Evolutionary conservation across 257 asterid genomes (phyloP).

Genomic region (Lantana camara): DNA sequence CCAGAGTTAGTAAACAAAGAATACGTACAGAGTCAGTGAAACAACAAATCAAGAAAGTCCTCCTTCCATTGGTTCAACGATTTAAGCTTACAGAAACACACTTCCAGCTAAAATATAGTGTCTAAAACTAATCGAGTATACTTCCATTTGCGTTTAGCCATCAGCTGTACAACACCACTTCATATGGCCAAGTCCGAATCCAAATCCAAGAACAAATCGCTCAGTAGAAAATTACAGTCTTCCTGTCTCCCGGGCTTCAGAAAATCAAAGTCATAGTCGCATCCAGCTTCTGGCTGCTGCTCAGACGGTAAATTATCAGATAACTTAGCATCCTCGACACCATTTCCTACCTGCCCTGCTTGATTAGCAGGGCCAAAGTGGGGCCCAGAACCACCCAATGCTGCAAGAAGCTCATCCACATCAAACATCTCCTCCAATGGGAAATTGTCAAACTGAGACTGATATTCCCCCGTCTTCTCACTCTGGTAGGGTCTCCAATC

Average conservation of each 20-base stretch:
- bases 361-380: slow-evolving; percentile 5
- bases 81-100: not conserved
- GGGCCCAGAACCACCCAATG: slow-evolving; percentile 27
- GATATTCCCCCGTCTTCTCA: not conserved
- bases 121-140: not conserved
- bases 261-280: slow-evolving; percentile 54
- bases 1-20: not conserved
- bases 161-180: not conserved
- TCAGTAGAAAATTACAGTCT: slow-evolving; percentile 41
- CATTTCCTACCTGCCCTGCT: not conserved
- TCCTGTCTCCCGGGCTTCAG: slow-evolving; percentile 62
- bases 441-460: slow-evolving; percentile 21
- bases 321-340: not conserved
- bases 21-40: not conserved
- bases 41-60: not conserved
- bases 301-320: no score
- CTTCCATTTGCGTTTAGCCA: not conserved
- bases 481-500: not conserved
- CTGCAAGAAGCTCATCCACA: slow-evolving; percentile 53
- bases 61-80: not conserved
- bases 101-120: not conserved
- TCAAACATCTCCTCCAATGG: slow-evolving; percentile 54
- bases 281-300: not conserved
- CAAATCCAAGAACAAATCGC: slow-evolving; percentile 43
- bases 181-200: slow-evolving; percentile 37